These are phyloP conservation scores for Starmerella cellae DNA, from an alignment of 805 yeast genomes.

Conservation along the genomic window DNA sequence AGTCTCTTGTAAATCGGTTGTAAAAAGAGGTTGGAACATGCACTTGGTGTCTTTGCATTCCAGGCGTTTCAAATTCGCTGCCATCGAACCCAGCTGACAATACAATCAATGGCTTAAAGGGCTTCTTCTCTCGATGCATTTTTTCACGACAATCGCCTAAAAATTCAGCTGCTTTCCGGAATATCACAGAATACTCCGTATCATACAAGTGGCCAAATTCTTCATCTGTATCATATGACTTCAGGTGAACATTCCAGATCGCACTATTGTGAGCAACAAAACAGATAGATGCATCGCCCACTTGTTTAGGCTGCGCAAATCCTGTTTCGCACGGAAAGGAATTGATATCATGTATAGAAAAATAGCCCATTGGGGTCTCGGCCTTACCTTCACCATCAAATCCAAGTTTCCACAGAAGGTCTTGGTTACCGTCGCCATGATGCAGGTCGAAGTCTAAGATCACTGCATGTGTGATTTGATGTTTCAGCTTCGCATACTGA, in stretches of 20 bases:
- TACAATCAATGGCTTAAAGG: conserved; percentile 47
- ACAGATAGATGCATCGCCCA: conserved; percentile 68
- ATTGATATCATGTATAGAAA: conserved; percentile 72
- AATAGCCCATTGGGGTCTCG: conserved; percentile 46
- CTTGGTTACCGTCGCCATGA: conserved; percentile 85
- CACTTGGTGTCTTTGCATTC: conserved; percentile 74
- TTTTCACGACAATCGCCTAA: conserved; percentile 2
- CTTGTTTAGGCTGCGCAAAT: conserved; percentile 55
- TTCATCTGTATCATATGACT: conserved; percentile 47
- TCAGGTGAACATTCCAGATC: conserved; percentile 74
- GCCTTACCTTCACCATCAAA: conserved; percentile 30
- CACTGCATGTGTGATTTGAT: conserved; percentile 65
- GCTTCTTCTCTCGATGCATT: conserved; percentile 23
- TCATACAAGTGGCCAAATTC: conserved; percentile 54
- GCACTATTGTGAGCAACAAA: conserved; percentile 61
- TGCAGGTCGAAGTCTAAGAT: conserved; percentile 73
- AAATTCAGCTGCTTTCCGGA: conserved; percentile 55
- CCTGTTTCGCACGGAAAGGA: conserved; percentile 77
- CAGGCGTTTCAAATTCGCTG: conserved; percentile 64
- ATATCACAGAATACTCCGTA: conserved; percentile 44
- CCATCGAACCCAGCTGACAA: conserved; percentile 85
- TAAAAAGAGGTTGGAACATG: conserved; percentile 73
- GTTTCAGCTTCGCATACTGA: conserved; percentile 53
- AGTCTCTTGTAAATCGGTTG: conserved; percentile 57
- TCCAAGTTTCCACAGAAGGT: conserved; percentile 69